Evolutionary conservation across 192 early-diverging fungal genomes (phyloP).

Genomic region (Backusella parvicylindrica): DNA sequence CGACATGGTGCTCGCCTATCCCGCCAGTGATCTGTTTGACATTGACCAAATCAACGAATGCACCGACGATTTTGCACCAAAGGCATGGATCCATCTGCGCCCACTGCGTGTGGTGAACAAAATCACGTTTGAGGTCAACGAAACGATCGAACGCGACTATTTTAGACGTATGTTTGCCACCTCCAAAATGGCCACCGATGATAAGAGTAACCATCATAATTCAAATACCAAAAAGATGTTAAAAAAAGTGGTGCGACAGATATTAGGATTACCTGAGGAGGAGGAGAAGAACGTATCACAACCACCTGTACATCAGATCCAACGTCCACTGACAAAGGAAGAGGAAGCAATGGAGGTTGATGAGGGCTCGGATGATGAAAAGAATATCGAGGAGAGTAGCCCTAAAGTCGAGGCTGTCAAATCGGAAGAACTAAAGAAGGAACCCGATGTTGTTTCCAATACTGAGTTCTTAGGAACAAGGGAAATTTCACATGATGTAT

Average conservation of each 20-base stretch:
- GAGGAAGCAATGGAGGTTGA: constrained; percentile 13
- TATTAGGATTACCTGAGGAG: constrained; percentile 14
- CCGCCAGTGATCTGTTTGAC: constrained; percentile 23
- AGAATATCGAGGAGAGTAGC: neutral
- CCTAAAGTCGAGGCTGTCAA: neutral
- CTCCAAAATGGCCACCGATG: constrained; percentile 21
- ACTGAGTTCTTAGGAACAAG: constrained; percentile 2
- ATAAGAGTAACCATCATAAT: constrained; percentile 12
- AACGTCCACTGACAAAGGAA: constrained; percentile 5
- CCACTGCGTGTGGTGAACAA: constrained; percentile 16
- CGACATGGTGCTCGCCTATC: constrained; percentile 24
- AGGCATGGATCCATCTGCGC: constrained; percentile 27
- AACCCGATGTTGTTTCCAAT: neutral
- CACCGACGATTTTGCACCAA: constrained; percentile 26
- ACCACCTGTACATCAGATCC: neutral
- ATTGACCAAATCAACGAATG: constrained; percentile 31
- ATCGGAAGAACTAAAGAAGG: neutral
- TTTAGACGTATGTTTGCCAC: constrained; percentile 29
- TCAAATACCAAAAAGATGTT: constrained; percentile 13
- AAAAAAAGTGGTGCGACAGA: constrained; percentile 23
- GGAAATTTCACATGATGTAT: constrained; percentile 25
- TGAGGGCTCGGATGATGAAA: constrained; percentile 8
- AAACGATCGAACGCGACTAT: constrained; percentile 27
- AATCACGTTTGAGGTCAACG: constrained; percentile 22
- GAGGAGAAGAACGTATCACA: neutral